Base-by-base conservation (phyloP, 148 eudicot species). In the Talinum fruticosum region DNA sequence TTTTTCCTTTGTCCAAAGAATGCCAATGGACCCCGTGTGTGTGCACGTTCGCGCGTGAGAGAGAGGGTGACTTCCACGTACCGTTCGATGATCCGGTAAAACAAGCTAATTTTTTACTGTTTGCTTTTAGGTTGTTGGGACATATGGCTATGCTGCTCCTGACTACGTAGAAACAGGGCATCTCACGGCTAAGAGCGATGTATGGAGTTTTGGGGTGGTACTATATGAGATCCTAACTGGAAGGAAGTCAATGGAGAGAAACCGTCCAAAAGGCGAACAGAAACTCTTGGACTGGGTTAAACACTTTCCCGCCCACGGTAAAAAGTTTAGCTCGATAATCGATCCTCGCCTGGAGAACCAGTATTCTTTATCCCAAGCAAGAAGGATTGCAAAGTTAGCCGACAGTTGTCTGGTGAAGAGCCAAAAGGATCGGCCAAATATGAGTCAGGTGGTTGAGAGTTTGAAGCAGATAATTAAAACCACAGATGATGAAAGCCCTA, bases 131-230 rank as follows among this genome's bases (percentile, higher is more conserved):
- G 98, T 90, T 75, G 88, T 93, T 71, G 98, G 98, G n/a, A 93
- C 98, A 83, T 81, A 82, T 72, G 98, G 98, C 12, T 93, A 93
- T 68, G 98, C 98, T 26, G 98, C 98, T 32, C 98, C 98, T 1
- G 98, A 93, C 59, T 93, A 93, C 83, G 77, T 93, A n/a, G 87
- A 90, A 79, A 93, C 98, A 0, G 98, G 98, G 37, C 98, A 89
- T 70, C 86, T 93, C 33, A 90, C 96, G 28, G 30, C 88, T 0
- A 91, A 93, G 73, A 93, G 98, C 6, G 98, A 93, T 61, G 94
- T 91, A 5, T 93, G 94, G 90, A 93, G 98, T 73, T 93, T 90
- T 29, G 98, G 98, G 15, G 88, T 93, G 26, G 98, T 93, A 2
- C 54, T 93, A n/a, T 91, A 91, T 54, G 98, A 93, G 88, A 87